phyloP scores from a whole-genome alignment of 169 alveolate genomes.

The Plasmodium knowlesi region DNA sequence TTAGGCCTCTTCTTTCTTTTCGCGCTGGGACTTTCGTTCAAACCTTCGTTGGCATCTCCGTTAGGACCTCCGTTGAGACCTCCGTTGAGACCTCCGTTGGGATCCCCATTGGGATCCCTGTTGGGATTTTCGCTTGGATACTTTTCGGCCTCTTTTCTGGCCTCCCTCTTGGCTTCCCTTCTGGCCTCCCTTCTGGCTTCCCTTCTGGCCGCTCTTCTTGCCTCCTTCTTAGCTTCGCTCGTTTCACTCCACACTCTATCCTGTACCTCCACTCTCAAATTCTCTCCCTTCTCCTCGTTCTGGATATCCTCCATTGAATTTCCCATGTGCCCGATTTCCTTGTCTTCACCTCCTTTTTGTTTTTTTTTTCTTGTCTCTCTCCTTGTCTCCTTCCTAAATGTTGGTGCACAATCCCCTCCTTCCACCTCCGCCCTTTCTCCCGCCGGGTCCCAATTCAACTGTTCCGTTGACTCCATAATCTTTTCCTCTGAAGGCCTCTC shows the following conservation, averaged over 20 bases:
- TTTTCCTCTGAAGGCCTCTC: no score
- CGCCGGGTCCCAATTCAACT: not conserved
- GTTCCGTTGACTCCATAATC: no score
- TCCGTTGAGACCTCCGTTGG: no score
- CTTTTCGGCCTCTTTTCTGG: not conserved
- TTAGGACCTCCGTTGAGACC: no score
- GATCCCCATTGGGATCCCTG: no score
- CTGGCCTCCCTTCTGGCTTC: not conserved
- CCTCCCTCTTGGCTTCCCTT: not conserved
- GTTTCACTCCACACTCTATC: not conserved
- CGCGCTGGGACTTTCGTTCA: not conserved
- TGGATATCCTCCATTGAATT: not conserved
- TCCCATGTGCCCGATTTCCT: not conserved
- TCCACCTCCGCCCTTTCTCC: not conserved
- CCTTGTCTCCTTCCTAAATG: not conserved
- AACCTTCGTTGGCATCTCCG: no score
- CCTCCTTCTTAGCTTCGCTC: slow-evolving; percentile 11
- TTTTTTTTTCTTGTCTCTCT: not conserved
- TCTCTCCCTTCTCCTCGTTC: not conserved
- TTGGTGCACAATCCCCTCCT: not conserved
- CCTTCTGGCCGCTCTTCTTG: not conserved
- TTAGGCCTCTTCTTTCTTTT: not conserved
- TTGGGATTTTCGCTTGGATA: not conserved
- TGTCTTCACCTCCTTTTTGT: not conserved
- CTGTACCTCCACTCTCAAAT: not conserved